These are phyloP conservation scores for Taphrina pruni DNA, from an alignment of 1,139 yeast species.

Conservation along the genomic window DNA sequence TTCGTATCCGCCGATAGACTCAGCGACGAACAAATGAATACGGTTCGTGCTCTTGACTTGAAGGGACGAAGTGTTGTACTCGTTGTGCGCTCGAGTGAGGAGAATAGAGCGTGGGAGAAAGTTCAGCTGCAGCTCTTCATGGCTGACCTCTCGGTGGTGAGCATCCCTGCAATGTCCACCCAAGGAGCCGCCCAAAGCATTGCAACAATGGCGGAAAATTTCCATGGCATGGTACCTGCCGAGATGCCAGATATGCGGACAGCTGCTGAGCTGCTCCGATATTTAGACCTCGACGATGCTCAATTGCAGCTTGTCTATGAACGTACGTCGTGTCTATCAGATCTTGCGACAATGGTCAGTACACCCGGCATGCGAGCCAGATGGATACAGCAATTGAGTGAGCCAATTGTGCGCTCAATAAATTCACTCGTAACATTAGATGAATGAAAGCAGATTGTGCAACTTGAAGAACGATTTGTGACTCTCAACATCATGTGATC, in stretches of 20 bases:
- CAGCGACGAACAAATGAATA: background rate
- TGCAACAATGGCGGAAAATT: background rate
- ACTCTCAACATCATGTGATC: too few species aligned
- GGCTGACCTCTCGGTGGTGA: background rate
- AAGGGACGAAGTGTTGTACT: constrained; percentile 1
- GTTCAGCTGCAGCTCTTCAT: constrained; percentile 17
- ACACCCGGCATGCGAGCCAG: background rate
- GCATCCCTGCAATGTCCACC: background rate
- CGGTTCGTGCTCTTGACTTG: background rate
- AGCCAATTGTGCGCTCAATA: constrained; percentile 6
- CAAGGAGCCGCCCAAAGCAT: background rate
- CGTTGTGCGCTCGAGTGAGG: background rate
- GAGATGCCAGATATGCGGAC: background rate
- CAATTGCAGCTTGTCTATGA: constrained; percentile 11
- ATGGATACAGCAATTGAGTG: constrained; percentile 6
- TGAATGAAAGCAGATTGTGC: too few species aligned
- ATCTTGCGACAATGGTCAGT: constrained; percentile 7
- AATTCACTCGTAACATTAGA: background rate
- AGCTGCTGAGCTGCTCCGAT: constrained; percentile 16
- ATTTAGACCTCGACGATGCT: constrained; percentile 9
- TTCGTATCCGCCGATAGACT: background rate
- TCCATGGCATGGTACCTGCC: background rate
- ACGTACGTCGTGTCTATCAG: constrained; percentile 7
- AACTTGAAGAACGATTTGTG: too few species aligned
- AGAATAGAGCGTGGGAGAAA: background rate